Percentiles rank a stretch among this genome's conserved stretches.
Conservation (phyloP, 208 protist species). For the Trypanosoma boissoni region DNA sequence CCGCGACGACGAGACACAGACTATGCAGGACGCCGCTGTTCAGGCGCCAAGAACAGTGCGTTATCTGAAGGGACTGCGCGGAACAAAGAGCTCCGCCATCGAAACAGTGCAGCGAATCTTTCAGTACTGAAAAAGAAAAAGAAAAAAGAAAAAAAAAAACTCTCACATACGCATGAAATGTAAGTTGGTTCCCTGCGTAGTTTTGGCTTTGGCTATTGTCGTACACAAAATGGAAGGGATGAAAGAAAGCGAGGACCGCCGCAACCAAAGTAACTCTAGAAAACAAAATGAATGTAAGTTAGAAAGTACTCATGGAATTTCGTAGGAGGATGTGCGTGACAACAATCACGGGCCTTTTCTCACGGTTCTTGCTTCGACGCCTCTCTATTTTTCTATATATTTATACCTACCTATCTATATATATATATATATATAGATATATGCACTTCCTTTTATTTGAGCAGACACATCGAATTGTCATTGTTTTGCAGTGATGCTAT, state of each 20-base stretch:
- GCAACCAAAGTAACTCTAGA: background rate
- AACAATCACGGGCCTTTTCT: too few species aligned
- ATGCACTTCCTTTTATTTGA: conserved; percentile 4
- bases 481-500: too few species aligned
- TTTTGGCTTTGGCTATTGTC: background rate
- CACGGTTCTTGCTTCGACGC: background rate
- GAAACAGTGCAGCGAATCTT: conserved; percentile 81
- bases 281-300: too few species aligned
- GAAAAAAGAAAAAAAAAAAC: background rate
- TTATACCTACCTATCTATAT: conserved; percentile 9
- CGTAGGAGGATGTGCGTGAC: too few species aligned
- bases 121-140: conserved; percentile 40
- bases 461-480: conserved; percentile 19
- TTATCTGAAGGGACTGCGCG: conserved; percentile 90
- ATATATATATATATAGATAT: conserved; percentile 21
- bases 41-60: conserved; percentile 77
- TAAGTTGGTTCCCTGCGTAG: too few species aligned
- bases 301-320: too few species aligned
- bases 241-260: background rate
- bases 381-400: background rate
- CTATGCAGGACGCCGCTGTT: conserved; percentile 73
- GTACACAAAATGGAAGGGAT: background rate
- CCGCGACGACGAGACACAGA: conserved; percentile 74
- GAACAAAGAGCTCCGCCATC: conserved; percentile 67
- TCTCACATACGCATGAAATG: background rate